Percentiles rank a stretch among this genome's conserved stretches.
phyloP scores from a whole-genome alignment of 2,329 filamentous ascomycete genomes.

The Cladosporium sp. region DNA sequence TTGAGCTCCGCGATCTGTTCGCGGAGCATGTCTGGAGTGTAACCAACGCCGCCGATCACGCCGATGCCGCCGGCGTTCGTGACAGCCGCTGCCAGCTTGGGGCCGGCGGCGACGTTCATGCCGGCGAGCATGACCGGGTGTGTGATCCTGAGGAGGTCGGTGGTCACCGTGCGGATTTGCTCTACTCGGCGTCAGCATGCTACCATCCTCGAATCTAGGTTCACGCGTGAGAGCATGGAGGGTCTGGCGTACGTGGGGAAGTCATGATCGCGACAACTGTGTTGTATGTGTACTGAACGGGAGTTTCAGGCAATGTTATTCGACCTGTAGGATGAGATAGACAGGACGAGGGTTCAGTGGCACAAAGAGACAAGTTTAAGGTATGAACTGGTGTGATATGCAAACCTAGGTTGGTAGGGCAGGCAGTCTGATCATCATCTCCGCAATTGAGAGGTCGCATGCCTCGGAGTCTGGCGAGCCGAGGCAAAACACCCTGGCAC shows the following conservation, averaged over 20 bases:
- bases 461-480: neutral
- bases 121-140: constrained; percentile 92
- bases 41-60: constrained; percentile 91
- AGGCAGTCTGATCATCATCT: neutral
- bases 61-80: constrained; percentile 95
- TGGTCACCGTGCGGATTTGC: constrained; percentile 83
- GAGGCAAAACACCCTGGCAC: neutral
- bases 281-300: neutral
- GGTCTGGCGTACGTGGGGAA: constrained; percentile 63
- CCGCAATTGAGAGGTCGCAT: neutral
- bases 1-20: constrained; percentile 96
- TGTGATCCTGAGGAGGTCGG: constrained; percentile 96
- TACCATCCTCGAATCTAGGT: constrained; percentile 14
- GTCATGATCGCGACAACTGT: constrained; percentile 51
- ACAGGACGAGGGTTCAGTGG: too few relatives aligned
- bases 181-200: constrained; percentile 47
- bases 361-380: too few relatives aligned
- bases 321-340: neutral
- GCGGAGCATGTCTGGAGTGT: constrained; percentile 93
- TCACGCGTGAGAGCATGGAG: constrained; percentile 14
- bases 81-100: constrained; percentile 91
- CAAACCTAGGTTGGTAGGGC: too few relatives aligned
- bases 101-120: constrained; percentile 98
- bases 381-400: too few relatives aligned
- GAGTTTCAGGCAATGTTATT: neutral